phyloP scores from a whole-genome alignment of 805 yeast species.

The Dipodascopsis uninucleata region DNA sequence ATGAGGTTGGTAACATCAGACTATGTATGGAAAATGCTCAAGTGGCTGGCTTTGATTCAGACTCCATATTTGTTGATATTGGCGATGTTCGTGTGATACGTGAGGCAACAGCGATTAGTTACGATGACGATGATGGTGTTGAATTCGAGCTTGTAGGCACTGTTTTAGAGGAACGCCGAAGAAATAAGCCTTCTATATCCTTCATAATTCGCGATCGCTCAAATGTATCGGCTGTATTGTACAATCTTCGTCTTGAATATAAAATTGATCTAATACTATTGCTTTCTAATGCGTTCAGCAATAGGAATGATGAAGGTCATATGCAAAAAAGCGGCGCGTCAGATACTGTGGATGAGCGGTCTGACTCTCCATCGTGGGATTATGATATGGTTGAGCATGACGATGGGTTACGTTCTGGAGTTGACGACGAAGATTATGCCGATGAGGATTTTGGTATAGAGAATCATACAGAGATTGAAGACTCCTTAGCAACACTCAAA shows the following conservation, averaged over 20 bases:
- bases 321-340: too few species aligned
- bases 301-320: slow-evolving; percentile 1
- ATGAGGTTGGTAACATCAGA: not conserved
- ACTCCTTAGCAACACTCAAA: slow-evolving; percentile 19
- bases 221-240: slow-evolving; percentile 43
- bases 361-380: slow-evolving; percentile 16
- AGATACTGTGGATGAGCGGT: too few species aligned
- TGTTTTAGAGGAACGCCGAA: slow-evolving; percentile 7
- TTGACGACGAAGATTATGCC: slow-evolving; percentile 16
- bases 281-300: slow-evolving; percentile 34
- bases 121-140: slow-evolving; percentile 4
- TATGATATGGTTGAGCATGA: slow-evolving; percentile 17
- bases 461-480: slow-evolving; percentile 25
- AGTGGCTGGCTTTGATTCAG: slow-evolving; percentile 6
- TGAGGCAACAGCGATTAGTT: not conserved
- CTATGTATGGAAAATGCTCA: not conserved
- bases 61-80: not conserved
- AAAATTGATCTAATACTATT: slow-evolving; percentile 56
- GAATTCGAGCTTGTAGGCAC: slow-evolving; percentile 19
- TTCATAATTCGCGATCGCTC: slow-evolving; percentile 39
- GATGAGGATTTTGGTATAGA: slow-evolving; percentile 16
- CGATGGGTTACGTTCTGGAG: slow-evolving; percentile 19
- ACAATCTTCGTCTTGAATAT: slow-evolving; percentile 52
- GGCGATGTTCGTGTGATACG: slow-evolving; percentile 1
- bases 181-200: slow-evolving; percentile 42